Conservation (phyloP, 306 rosid genomes). For the Pterocarpus santalinus region DNA sequence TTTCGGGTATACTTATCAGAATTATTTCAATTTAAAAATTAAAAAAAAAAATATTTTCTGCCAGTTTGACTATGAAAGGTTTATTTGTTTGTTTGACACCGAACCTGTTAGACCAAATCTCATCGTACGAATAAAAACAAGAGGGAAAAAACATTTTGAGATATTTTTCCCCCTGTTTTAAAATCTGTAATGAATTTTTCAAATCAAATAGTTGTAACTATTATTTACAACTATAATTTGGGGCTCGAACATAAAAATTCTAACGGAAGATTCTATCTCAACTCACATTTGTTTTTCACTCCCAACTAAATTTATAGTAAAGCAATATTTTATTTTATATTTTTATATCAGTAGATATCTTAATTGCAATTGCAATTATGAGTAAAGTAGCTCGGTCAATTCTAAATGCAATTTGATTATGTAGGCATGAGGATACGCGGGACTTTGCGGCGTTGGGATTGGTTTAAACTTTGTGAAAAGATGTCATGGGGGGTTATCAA, state of each 20-base stretch:
- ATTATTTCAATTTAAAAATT: neutral
- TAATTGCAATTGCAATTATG: neutral
- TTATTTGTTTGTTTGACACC: neutral
- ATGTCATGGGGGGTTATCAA: conserved; percentile 9
- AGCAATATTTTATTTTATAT: neutral
- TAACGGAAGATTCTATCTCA: too few species aligned
- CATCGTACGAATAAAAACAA: too few species aligned
- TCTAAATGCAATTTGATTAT: neutral
- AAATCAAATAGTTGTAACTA: too few species aligned
- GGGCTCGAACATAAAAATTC: too few species aligned
- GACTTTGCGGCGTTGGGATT: conserved; percentile 26
- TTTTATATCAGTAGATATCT: neutral
- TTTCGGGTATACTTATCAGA: neutral
- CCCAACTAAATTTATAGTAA: neutral
- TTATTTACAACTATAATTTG: too few species aligned
- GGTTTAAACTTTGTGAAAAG: conserved; percentile 40
- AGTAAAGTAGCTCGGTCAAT: neutral
- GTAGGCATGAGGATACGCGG: neutral
- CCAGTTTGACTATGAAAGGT: neutral
- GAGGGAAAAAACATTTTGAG: too few species aligned
- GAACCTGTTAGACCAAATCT: neutral
- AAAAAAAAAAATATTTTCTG: neutral
- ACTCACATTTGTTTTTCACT: neutral
- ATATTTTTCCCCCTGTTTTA: too few species aligned
- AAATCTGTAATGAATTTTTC: too few species aligned